Evolutionary conservation across 495 filamentous ascomycete species (phyloP).

Genomic region (Usnea hakonensis): DNA sequence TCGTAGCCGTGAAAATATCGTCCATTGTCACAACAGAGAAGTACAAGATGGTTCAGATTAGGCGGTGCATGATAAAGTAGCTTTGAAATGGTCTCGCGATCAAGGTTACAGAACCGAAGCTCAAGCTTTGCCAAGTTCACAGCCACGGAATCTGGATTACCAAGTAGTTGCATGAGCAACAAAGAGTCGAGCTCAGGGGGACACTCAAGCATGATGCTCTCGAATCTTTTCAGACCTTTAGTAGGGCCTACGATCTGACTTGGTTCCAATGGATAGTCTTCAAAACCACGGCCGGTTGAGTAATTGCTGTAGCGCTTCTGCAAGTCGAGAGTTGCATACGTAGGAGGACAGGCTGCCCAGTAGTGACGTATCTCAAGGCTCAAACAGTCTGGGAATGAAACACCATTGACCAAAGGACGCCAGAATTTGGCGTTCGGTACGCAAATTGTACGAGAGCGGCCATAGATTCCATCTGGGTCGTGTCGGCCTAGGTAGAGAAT

Average conservation of each 20-base stretch:
- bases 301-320: background rate
- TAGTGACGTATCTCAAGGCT: slow-evolving; percentile 21
- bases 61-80: slow-evolving; percentile 20
- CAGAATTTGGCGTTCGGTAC: slow-evolving; percentile 28
- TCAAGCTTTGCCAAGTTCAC: slow-evolving; percentile 16
- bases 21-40: slow-evolving; percentile 8
- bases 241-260: slow-evolving; percentile 6
- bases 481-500: slow-evolving; percentile 27
- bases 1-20: background rate
- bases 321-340: slow-evolving; percentile 13
- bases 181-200: slow-evolving; percentile 18
- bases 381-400: slow-evolving; percentile 17
- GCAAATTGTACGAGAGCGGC: slow-evolving; percentile 13
- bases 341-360: slow-evolving; percentile 12
- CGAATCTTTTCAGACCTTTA: slow-evolving; percentile 17
- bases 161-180: slow-evolving; percentile 18
- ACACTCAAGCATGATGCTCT: slow-evolving; percentile 15
- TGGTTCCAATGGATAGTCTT: background rate
- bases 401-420: slow-evolving; percentile 29
- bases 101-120: slow-evolving; percentile 18
- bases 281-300: background rate
- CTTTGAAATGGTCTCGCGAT: slow-evolving; percentile 11
- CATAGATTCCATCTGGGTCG: slow-evolving; percentile 15
- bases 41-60: slow-evolving; percentile 18
- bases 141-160: slow-evolving; percentile 18